Conservation (phyloP, 352 stramenopile species). For the Pelagophyceae sp. region DNA sequence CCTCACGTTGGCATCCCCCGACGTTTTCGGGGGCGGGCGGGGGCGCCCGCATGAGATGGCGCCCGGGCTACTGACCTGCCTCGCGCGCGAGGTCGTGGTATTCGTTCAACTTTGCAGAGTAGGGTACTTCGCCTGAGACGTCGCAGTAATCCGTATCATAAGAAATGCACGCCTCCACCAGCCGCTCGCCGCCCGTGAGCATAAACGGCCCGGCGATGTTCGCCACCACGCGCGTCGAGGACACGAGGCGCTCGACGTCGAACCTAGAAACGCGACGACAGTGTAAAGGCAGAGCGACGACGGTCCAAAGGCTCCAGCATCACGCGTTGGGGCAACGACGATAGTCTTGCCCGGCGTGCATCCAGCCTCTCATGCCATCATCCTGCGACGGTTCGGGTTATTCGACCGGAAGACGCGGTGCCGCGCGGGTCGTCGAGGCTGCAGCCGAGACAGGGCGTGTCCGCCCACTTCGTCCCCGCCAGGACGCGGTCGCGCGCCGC, state of each 20-base stretch:
- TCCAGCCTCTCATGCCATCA: too few species aligned
- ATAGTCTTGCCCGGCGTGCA: too few species aligned
- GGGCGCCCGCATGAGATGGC: too few species aligned
- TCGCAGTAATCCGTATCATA: constrained; percentile 22
- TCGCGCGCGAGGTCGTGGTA: constrained; percentile 11
- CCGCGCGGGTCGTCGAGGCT: neutral
- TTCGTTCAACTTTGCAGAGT: neutral
- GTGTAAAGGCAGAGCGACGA: too few species aligned
- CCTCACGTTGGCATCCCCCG: too few species aligned
- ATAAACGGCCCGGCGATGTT: constrained; percentile 18
- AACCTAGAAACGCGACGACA: neutral
- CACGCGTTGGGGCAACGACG: too few species aligned
- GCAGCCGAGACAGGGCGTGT: neutral
- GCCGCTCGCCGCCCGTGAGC: constrained; percentile 14
- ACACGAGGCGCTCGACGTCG: constrained; percentile 3
- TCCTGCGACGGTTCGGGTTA: too few species aligned
- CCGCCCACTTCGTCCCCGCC: constrained; percentile 4
- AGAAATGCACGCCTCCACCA: constrained; percentile 16
- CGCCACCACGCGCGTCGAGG: neutral
- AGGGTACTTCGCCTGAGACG: constrained; percentile 8
- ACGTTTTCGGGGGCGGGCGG: too few species aligned
- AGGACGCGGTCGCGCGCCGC: neutral
- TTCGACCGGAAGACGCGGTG: neutral
- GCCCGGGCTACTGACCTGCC: too few species aligned
- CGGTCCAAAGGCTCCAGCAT: too few species aligned